Conservation (phyloP, 1,139 yeast species). For the Saccharomyces hybrid region DNA sequence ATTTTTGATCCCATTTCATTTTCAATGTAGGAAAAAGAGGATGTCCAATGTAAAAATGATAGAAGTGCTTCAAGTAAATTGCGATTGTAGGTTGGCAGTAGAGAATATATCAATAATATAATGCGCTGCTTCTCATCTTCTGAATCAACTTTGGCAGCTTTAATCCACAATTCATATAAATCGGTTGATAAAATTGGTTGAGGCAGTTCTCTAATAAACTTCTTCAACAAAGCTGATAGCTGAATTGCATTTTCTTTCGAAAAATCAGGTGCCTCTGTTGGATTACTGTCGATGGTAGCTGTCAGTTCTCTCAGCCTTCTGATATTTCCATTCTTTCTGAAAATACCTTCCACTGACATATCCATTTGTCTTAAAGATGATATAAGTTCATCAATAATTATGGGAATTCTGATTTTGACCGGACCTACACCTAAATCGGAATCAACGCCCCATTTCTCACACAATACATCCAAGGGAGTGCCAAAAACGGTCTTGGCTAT, state of each 20-base stretch:
- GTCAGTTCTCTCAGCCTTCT: conserved; percentile 70
- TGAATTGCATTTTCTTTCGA: conserved; percentile 82
- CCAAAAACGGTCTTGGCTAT: conserved; percentile 59
- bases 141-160: conserved; percentile 56
- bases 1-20: conserved; percentile 88
- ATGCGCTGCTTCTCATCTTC: conserved; percentile 45
- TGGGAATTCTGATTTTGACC: conserved; percentile 69
- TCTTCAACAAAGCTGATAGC: conserved; percentile 86
- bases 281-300: conserved; percentile 66
- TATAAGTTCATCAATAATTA: conserved; percentile 78
- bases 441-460: conserved; percentile 74
- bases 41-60: conserved; percentile 88
- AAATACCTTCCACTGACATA: conserved; percentile 94
- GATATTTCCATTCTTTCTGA: conserved; percentile 93
- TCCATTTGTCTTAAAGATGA: conserved; percentile 83
- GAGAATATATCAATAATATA: conserved; percentile 64
- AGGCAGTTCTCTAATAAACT: conserved; percentile 87
- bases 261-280: conserved; percentile 66
- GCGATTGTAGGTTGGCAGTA: conserved; percentile 76
- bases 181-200: conserved; percentile 78
- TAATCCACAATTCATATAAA: conserved; percentile 74
- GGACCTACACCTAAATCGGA: conserved; percentile 87
- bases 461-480: conserved; percentile 60
- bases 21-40: conserved; percentile 86
- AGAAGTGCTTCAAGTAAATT: conserved; percentile 82